Conservation (phyloP, 2,329 filamentous ascomycete species). For the Tolypocladium album region DNA sequence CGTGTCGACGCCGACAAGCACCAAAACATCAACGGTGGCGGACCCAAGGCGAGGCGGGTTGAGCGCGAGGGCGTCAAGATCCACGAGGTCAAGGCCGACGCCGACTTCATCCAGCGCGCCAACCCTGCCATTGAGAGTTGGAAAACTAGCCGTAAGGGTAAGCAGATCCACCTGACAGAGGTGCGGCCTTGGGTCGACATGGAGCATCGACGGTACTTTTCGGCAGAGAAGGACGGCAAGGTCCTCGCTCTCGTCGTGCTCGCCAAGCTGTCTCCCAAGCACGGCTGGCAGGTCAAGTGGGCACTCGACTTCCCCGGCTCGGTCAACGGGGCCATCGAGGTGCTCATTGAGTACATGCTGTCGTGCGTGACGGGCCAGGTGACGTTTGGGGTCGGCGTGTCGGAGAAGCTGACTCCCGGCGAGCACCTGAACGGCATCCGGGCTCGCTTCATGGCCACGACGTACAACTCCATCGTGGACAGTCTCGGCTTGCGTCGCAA, state of each 20-base stretch:
- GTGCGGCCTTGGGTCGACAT: conserved; percentile 81
- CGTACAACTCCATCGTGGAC: conserved; percentile 72
- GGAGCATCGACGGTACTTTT: conserved; percentile 77
- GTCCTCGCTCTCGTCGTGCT: conserved; percentile 73
- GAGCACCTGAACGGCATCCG: conserved; percentile 73
- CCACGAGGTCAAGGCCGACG: conserved; percentile 57
- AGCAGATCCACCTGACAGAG: conserved; percentile 81
- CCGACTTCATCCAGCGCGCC: conserved; percentile 58
- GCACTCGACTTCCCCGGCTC: conserved; percentile 85
- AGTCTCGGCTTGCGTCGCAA: conserved; percentile 76
- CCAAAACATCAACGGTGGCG: conserved; percentile 43
- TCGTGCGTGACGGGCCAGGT: conserved; percentile 42
- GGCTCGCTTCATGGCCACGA: conserved; percentile 70
- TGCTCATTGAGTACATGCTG: conserved; percentile 64
- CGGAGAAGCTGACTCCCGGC: conserved; percentile 61
- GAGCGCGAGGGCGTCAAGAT: conserved; percentile 80
- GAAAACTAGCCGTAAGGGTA: conserved; percentile 69
- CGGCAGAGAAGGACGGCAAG: conserved; percentile 62
- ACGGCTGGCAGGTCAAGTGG: conserved; percentile 94
- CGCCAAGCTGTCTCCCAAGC: conserved; percentile 65
- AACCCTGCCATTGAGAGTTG: conserved; percentile 69
- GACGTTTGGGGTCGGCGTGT: conserved; percentile 81
- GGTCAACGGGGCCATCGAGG: conserved; percentile 80
- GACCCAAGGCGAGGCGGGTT: conserved; percentile 68
- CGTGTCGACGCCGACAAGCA: conserved; percentile 69